Percentiles rank a stretch among this genome's conserved stretches.
These are phyloP conservation scores for Antitrichia curtipendula DNA, from an alignment of 225 moss, liverwort and hornwort genomes.

Conservation along the genomic window DNA sequence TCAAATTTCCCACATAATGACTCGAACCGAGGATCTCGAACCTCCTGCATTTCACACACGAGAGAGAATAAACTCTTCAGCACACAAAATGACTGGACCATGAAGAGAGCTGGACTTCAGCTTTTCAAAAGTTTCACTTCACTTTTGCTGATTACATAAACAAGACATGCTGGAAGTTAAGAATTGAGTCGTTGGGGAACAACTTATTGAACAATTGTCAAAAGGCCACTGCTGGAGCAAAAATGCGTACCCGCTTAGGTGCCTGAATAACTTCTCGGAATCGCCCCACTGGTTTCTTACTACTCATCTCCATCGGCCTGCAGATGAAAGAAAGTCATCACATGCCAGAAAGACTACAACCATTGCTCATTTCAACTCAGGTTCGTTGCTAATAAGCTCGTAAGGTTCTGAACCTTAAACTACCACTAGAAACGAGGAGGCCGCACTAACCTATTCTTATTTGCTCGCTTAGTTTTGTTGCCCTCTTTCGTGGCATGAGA, in stretches of 20 bases:
- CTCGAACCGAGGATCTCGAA: conserved; percentile 92
- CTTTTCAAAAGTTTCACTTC: neutral
- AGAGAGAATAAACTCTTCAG: neutral
- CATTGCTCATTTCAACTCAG: neutral
- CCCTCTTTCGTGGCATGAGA: conserved; percentile 18
- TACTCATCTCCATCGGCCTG: conserved; percentile 89
- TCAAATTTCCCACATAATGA: conserved; percentile 77
- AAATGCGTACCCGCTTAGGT: conserved; percentile 56
- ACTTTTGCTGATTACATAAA: neutral
- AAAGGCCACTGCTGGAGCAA: neutral
- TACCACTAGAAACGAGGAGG: neutral
- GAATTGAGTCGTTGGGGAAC: neutral
- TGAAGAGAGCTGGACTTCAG: neutral
- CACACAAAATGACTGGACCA: neutral
- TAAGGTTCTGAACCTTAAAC: neutral
- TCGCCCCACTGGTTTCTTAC: conserved; percentile 80
- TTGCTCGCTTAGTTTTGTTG: conserved; percentile 62
- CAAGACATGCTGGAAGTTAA: neutral
- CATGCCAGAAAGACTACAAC: neutral
- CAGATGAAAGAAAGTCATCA: neutral
- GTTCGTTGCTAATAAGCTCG: neutral
- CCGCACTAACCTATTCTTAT: conserved; percentile 65
- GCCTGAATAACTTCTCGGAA: conserved; percentile 91
- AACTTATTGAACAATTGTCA: neutral
- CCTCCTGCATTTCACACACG: conserved; percentile 41